Evolutionary conservation across 192 early-diverging fungal species (phyloP).

Genomic region (Backusella sp.): DNA sequence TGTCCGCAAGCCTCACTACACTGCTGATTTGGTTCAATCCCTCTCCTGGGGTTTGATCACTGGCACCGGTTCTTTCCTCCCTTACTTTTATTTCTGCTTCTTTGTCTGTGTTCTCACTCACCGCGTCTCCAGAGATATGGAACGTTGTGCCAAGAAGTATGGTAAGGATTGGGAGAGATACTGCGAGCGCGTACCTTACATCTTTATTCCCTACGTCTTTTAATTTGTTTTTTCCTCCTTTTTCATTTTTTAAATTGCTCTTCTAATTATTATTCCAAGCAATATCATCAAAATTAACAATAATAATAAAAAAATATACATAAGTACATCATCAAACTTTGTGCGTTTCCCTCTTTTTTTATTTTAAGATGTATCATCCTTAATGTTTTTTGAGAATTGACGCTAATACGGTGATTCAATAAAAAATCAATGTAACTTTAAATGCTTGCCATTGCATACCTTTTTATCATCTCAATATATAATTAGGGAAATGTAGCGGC

Average conservation of each 20-base stretch:
- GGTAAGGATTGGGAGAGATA: conserved; percentile 87
- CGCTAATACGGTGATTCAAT: not conserved
- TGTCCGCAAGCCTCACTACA: conserved; percentile 71
- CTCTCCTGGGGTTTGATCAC: conserved; percentile 82
- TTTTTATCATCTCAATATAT: not conserved
- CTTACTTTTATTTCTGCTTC: conserved; percentile 90
- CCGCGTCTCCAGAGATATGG: conserved; percentile 81
- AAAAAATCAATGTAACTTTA: not conserved
- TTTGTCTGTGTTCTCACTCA: conserved; percentile 82
- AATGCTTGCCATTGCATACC: not conserved
- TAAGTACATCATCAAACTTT: not conserved
- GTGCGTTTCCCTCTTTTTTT: not conserved
- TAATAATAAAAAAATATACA: not conserved
- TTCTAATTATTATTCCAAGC: not conserved
- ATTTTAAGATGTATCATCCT: not conserved
- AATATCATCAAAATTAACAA: not conserved
- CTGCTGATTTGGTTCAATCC: conserved; percentile 86
- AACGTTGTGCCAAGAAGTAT: conserved; percentile 85
- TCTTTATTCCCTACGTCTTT: conserved; percentile 75
- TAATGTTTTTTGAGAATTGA: not conserved
- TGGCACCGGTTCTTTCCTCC: conserved; percentile 72
- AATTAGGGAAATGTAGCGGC: not conserved
- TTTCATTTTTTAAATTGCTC: not conserved
- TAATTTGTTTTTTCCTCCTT: conserved; percentile 29
- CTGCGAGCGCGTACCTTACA: conserved; percentile 70